Evolutionary conservation across 202 grass and related monocot species (phyloP).

Genomic region (Cymbopogon flexuosus): DNA sequence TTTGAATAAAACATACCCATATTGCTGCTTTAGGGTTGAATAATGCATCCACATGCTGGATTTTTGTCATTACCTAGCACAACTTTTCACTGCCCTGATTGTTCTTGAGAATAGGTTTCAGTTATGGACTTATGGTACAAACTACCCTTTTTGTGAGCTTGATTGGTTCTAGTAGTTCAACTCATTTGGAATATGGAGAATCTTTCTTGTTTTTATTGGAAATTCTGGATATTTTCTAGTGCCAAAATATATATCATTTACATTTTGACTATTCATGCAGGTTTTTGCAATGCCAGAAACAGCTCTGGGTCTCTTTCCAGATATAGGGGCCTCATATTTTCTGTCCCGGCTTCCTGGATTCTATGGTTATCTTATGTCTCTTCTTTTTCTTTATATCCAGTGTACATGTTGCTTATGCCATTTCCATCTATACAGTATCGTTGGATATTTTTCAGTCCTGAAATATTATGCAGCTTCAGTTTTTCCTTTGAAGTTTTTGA

Average conservation of each 20-base stretch:
- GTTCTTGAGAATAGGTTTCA: neutral
- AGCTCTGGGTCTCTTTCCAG: constrained; percentile 73
- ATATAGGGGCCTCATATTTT: constrained; percentile 96
- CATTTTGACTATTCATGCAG: constrained; percentile 41
- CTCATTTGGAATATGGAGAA: neutral
- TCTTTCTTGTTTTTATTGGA: neutral
- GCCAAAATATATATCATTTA: neutral
- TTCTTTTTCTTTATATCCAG: constrained; percentile 1
- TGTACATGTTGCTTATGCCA: neutral
- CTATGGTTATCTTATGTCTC: constrained; percentile 57
- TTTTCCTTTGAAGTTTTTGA: constrained; percentile 4
- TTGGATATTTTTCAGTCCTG: constrained; percentile 21
- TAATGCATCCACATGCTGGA: neutral
- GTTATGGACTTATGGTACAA: neutral
- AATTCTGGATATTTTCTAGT: neutral
- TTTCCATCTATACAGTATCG: neutral
- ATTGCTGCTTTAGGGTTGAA: neutral
- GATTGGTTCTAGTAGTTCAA: neutral
- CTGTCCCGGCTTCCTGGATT: constrained; percentile 77
- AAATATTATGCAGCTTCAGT: neutral
- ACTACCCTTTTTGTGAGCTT: neutral
- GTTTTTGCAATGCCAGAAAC: constrained; percentile 99
- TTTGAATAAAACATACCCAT: neutral
- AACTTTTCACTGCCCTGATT: neutral
- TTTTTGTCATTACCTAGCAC: neutral